phyloP scores from a whole-genome alignment of 2,329 filamentous ascomycete genomes.

The Diplodia seriata region DNA sequence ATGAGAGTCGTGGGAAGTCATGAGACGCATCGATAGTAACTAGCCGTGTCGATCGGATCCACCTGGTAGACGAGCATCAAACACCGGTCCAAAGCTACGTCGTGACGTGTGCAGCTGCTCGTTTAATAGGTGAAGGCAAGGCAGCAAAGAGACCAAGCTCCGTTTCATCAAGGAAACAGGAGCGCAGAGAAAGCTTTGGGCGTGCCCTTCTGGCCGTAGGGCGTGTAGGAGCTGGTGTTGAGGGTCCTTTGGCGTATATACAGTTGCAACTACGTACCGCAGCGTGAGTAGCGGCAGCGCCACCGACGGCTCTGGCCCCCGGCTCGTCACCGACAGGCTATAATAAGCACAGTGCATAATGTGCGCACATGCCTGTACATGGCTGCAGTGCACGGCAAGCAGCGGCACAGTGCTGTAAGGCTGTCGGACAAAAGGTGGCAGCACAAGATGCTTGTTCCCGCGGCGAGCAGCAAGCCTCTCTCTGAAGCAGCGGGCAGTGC shows the following conservation, averaged over 20 bases:
- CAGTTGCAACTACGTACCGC: slow-evolving; percentile 16
- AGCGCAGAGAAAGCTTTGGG: not conserved
- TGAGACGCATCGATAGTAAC: slow-evolving; percentile 2
- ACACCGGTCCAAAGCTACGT: slow-evolving; percentile 18
- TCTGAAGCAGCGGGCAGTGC: slow-evolving; percentile 1
- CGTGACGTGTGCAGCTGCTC: slow-evolving; percentile 9
- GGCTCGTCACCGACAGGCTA: slow-evolving; percentile 12
- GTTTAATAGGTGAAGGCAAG: not conserved
- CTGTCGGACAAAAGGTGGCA: slow-evolving; percentile 15
- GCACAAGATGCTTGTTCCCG: slow-evolving; percentile 21
- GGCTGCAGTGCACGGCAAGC: slow-evolving; percentile 15
- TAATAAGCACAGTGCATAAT: slow-evolving; percentile 28
- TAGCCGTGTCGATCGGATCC: slow-evolving; percentile 25
- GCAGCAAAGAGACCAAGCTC: slow-evolving; percentile 2
- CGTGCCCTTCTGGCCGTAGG: not conserved
- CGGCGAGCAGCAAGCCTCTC: slow-evolving; percentile 12
- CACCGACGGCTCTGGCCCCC: slow-evolving; percentile 1
- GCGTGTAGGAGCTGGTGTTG: slow-evolving; percentile 1
- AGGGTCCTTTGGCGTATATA: slow-evolving; percentile 7
- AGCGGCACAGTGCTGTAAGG: slow-evolving; percentile 24
- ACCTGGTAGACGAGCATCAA: slow-evolving; percentile 21
- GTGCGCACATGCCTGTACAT: slow-evolving; percentile 22
- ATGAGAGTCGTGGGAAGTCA: slow-evolving; percentile 6
- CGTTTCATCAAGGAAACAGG: not conserved
- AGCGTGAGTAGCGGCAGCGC: slow-evolving; percentile 6